Evolutionary conservation across 2,329 filamentous ascomycete species (phyloP), one percentile per base, ranked within the genome.

Genomic region (Penicillium psychrosexuale): DNA sequence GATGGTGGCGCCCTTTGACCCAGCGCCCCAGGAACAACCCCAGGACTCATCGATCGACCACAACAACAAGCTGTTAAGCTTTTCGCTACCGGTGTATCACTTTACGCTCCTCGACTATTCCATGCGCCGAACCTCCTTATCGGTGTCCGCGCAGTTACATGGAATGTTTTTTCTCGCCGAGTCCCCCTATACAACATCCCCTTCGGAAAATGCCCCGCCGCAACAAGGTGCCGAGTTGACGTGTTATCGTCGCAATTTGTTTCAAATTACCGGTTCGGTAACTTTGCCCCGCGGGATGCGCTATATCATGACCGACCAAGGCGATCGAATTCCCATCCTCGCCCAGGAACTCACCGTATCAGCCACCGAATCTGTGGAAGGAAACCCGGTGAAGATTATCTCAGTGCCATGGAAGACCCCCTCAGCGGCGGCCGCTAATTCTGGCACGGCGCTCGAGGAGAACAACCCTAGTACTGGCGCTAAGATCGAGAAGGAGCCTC

Each of bases 381-480:
- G 91, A 33, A 93, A 96, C 65, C 78, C 89, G 0, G 91, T 97
- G 40, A 93, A 95, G 65, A 86, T 97, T 59, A 97, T 97, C 60
- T 94, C 94, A 8, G 96, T 97, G 56, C 93, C 93, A 1, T 97
- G 93, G 93, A 97, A 97, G 78, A 97, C 92, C 2, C 92, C 91
- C 22, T 63, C 63, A 7, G 63, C 63, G 0, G 63, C 63, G 1
- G 90, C 89, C 28, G 90, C 89, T 60, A 79, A 86, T 55, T 80
- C 75, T 58, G 84, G 87, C 58, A 78, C 77, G 1, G 78, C 78
- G 11, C 66, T 69, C 27, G 67, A 70, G 31, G 67, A 69, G 8
- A 60, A 46, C 48, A 58, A 48, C 67, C 71, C 31, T 48, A 62
- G 49, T 39, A 67, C 38, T 80, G 85, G 62, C 2, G 82, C 85